These are phyloP conservation scores for Diaporthe velutina DNA, from an alignment of 2,329 filamentous ascomycete species.

Conservation along the genomic window DNA sequence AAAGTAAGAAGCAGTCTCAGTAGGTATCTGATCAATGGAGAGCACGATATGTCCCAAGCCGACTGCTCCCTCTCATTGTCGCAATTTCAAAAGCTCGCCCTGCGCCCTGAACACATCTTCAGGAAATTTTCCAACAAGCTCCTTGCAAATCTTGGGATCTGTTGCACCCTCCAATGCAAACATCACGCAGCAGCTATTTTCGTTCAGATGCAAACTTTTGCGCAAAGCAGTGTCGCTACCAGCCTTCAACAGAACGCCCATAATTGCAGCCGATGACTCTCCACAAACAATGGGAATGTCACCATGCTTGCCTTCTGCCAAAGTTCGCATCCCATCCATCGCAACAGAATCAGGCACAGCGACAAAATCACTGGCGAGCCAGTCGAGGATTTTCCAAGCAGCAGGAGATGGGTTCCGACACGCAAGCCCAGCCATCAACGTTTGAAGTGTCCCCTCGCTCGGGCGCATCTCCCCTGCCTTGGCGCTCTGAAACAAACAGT, in stretches of 20 bases:
- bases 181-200: background rate
- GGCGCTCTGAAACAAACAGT: background rate
- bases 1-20: too few relatives aligned
- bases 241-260: background rate
- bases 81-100: background rate
- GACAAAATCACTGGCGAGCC: background rate
- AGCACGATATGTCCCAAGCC: background rate
- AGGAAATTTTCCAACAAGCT: background rate
- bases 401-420: background rate
- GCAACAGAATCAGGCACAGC: background rate
- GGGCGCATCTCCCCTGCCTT: background rate
- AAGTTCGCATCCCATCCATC: background rate
- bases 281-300: background rate
- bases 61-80: background rate
- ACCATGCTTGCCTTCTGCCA: background rate
- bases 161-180: background rate
- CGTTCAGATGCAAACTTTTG: background rate
- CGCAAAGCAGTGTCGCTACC: background rate
- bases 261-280: background rate
- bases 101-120: background rate
- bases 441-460: background rate
- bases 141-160: background rate
- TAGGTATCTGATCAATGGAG: too few relatives aligned
- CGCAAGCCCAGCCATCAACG: background rate
- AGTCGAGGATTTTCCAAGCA: background rate